Conservation (phyloP, 2,329 filamentous ascomycete species). For the Ophiosphaerella korrae region DNA sequence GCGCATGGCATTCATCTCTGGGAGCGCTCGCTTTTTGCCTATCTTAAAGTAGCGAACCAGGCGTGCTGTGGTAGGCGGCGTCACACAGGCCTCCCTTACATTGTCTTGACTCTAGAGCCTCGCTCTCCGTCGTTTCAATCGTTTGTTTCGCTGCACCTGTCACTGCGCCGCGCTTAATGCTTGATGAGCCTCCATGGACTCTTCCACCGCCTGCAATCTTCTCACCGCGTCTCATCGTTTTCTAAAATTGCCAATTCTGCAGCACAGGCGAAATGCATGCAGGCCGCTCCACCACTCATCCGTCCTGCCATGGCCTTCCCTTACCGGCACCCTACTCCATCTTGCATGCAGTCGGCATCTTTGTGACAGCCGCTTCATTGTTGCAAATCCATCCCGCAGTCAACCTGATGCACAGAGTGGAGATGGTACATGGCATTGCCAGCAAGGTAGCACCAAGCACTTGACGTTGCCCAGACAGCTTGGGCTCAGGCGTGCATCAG, state of each 20-base stretch:
- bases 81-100: constrained; percentile 33
- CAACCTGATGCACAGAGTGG: constrained; percentile 25
- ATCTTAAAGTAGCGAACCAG: constrained; percentile 30
- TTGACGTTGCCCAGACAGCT: neutral
- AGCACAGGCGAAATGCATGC: constrained; percentile 15
- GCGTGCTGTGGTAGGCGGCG: constrained; percentile 19
- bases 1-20: constrained; percentile 20
- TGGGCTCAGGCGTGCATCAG: constrained; percentile 18
- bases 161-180: constrained; percentile 12
- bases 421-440: constrained; percentile 10
- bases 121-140: constrained; percentile 2
- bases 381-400: constrained; percentile 22
- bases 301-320: constrained; percentile 30
- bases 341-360: constrained; percentile 32
- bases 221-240: constrained; percentile 21
- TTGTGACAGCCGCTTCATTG: constrained; percentile 27
- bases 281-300: constrained; percentile 27
- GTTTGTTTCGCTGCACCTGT: constrained; percentile 20
- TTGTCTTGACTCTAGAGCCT: constrained; percentile 8
- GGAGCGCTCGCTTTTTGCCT: constrained; percentile 7
- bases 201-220: constrained; percentile 11
- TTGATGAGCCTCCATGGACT: constrained; percentile 8
- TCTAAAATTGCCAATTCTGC: constrained; percentile 31
- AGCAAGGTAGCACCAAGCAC: constrained; percentile 24
- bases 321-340: constrained; percentile 30